Evolutionary conservation across 2,329 filamentous ascomycete species (phyloP).

Genomic region (Calcarisporium arbuscula): DNA sequence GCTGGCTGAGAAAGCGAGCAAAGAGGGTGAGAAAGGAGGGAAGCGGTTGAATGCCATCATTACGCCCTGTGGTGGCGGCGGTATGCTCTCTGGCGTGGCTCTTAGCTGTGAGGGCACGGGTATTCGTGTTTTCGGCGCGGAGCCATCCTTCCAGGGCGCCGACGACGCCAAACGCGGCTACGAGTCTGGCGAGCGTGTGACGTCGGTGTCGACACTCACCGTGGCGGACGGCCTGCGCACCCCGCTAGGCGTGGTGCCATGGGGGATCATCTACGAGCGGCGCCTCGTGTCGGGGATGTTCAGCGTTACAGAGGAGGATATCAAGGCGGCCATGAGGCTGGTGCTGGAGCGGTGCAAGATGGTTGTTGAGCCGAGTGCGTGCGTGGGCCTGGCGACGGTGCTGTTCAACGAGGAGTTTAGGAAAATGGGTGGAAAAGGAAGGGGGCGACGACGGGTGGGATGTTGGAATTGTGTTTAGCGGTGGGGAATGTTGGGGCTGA

Average conservation of each 20-base stretch:
- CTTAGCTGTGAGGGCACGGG: constrained; percentile 67
- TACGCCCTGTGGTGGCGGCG: constrained; percentile 80
- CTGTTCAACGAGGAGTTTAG: constrained; percentile 84
- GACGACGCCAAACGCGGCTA: constrained; percentile 76
- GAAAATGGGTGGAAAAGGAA: constrained; percentile 59
- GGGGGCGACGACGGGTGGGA: constrained; percentile 70
- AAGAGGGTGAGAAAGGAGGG: constrained; percentile 8
- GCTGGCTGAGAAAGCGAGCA: constrained; percentile 26
- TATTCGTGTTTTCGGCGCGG: constrained; percentile 76
- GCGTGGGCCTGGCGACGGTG: constrained; percentile 75
- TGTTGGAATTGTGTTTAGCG: constrained; percentile 53
- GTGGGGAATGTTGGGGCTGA: constrained; percentile 55
- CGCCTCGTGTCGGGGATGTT: constrained; percentile 65
- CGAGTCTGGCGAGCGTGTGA: constrained; percentile 55
- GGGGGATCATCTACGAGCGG: constrained; percentile 67
- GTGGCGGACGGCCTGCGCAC: constrained; percentile 87
- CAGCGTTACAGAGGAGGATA: constrained; percentile 75
- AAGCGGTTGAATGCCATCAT: constrained; percentile 74
- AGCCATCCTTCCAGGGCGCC: constrained; percentile 74
- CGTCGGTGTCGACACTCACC: constrained; percentile 66
- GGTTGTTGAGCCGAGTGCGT: constrained; percentile 81
- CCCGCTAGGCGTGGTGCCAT: constrained; percentile 70
- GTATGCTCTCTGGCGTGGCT: constrained; percentile 78
- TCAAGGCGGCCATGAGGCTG: constrained; percentile 66
- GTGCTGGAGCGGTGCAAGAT: constrained; percentile 86